Percentiles rank a stretch among this genome's conserved stretches.
phyloP scores from a whole-genome alignment of 257 asterid genomes.

The Datura wrightii region DNA sequence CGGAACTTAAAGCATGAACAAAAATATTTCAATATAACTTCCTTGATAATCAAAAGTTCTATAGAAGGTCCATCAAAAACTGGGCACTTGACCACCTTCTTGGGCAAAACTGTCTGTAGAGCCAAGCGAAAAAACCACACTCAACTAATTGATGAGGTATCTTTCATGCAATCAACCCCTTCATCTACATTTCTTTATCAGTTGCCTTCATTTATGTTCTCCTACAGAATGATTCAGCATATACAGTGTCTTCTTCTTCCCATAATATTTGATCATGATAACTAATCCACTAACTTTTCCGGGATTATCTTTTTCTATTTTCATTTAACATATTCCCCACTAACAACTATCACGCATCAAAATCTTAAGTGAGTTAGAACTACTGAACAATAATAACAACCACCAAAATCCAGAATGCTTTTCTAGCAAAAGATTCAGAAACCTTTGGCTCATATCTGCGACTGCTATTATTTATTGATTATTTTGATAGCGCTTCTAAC shows the following conservation, averaged over 20 bases:
- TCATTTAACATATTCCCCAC: not conserved
- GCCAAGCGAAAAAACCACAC: not conserved
- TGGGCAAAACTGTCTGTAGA: conserved; percentile 1
- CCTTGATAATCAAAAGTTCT: not conserved
- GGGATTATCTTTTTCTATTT: not conserved
- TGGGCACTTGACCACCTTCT: not conserved
- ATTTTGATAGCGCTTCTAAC: not conserved
- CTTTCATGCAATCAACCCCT: not conserved
- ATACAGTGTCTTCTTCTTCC: conserved; percentile 7
- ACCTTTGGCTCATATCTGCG: not conserved
- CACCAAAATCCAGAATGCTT: not conserved
- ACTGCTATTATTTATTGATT: conserved; percentile 6
- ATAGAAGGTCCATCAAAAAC: not conserved
- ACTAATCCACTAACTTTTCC: not conserved
- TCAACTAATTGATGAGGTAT: not conserved
- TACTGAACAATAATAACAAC: not conserved
- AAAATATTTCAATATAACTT: not conserved
- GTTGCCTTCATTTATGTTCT: not conserved
- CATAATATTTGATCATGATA: not conserved
- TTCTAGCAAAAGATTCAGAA: conserved; percentile 6
- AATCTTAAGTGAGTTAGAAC: not conserved
- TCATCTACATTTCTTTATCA: not conserved
- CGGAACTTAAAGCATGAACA: not conserved
- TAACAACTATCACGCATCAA: not conserved
- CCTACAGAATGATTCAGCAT: not conserved